phyloP scores from a whole-genome alignment of 495 filamentous ascomycete species.

The Choiromyces venosus region DNA sequence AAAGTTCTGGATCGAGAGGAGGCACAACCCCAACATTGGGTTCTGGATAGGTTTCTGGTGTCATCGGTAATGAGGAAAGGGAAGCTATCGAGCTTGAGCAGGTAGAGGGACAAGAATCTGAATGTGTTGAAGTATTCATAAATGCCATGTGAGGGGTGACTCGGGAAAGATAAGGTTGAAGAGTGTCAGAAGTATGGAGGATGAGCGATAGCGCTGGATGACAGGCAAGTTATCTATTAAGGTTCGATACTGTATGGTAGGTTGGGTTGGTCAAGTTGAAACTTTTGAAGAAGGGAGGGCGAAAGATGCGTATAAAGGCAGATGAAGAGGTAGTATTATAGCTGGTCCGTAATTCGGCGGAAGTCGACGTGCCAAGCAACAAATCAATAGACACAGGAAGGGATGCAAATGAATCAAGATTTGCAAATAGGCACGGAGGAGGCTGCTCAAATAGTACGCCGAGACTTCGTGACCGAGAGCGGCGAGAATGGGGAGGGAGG shows the following conservation, averaged over 20 bases:
- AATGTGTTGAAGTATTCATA: slow-evolving; percentile 42
- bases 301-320: slow-evolving; percentile 27
- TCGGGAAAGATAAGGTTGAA: slow-evolving; percentile 5
- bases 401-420: slow-evolving; percentile 3
- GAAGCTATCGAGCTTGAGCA: slow-evolving; percentile 42
- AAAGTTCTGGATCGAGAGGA: slow-evolving; percentile 35
- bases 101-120: slow-evolving; percentile 40
- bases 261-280: slow-evolving; percentile 8
- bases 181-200: neutral
- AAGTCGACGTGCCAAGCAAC: slow-evolving; percentile 32
- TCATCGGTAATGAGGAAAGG: slow-evolving; percentile 39
- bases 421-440: slow-evolving; percentile 3
- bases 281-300: slow-evolving; percentile 30
- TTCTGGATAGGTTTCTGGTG: slow-evolving; percentile 40
- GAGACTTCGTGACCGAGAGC: slow-evolving; percentile 24
- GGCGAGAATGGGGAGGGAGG: slow-evolving; percentile 24
- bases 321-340: slow-evolving; percentile 24
- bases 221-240: neutral
- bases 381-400: slow-evolving; percentile 20
- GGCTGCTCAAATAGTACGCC: slow-evolving; percentile 14
- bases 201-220: neutral
- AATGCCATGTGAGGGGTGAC: slow-evolving; percentile 24
- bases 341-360: slow-evolving; percentile 26
- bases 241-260: slow-evolving; percentile 1
- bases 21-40: slow-evolving; percentile 33